Conservation (phyloP, 768 basidiomycete species). For the Leucocoprinus birnbaumii region DNA sequence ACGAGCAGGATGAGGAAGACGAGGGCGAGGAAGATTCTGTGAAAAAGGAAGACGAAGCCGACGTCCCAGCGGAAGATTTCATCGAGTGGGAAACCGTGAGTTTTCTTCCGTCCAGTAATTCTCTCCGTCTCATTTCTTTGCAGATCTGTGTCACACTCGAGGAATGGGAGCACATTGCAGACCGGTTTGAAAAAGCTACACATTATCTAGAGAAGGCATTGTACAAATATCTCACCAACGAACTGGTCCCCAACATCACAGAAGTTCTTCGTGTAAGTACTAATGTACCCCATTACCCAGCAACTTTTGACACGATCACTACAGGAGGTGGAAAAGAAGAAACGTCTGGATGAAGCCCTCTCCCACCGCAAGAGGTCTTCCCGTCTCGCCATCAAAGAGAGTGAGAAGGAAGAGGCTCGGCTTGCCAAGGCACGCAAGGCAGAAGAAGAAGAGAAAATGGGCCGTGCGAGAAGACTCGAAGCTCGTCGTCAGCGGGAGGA, state of each 20-base stretch:
- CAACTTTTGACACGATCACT: neutral
- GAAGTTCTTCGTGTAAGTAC: constrained; percentile 59
- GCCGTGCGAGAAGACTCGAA: constrained; percentile 58
- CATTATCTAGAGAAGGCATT: constrained; percentile 82
- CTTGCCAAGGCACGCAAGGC: constrained; percentile 54
- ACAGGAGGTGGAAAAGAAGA: constrained; percentile 65
- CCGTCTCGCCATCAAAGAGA: constrained; percentile 80
- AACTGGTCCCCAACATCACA: constrained; percentile 69
- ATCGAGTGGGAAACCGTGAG: constrained; percentile 92
- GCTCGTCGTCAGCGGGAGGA: constrained; percentile 57
- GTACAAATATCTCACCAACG: constrained; percentile 60
- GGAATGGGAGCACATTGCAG: constrained; percentile 83
- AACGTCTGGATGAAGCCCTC: constrained; percentile 68
- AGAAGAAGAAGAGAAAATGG: constrained; percentile 67
- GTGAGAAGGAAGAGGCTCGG: constrained; percentile 71
- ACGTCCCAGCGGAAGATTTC: constrained; percentile 34
- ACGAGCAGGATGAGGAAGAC: constrained; percentile 7
- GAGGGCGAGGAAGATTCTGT: constrained; percentile 2
- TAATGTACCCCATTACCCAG: neutral
- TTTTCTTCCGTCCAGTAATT: constrained; percentile 10
- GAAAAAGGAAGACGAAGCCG: constrained; percentile 10
- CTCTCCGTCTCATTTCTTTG: neutral
- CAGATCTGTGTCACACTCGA: constrained; percentile 81
- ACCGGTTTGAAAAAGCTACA: constrained; percentile 70
- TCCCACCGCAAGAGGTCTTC: constrained; percentile 89